Base-by-base conservation (phyloP, 805 yeast genomes). In the Blastobotrys robertii region DNA sequence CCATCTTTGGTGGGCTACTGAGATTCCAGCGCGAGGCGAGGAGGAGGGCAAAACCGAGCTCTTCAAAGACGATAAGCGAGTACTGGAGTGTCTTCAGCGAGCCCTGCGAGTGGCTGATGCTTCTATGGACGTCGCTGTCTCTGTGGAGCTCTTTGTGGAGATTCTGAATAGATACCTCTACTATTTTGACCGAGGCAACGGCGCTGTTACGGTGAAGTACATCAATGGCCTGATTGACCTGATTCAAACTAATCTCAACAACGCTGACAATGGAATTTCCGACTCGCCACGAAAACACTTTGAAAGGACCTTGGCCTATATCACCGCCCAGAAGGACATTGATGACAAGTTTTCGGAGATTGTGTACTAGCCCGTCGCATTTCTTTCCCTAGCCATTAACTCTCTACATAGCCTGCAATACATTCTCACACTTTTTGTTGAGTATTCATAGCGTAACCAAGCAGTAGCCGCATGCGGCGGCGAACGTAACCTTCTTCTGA, bases 1-100 rank as follows among this genome's bases (percentile, higher is more conserved):
- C 1, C 97, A 92, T 62, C 65, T 92, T 39, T 92, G 96, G 96
- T 84, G 94, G 92, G 82, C 90, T 56, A 77, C 81, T 16, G 87
- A 83, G 46, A 72, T 70, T 12, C 67, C 72, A 14, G 68, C 62
- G 1, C 53, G 62, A 43, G 74, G 67, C 4, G 73, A 70, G 45
- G 66, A 63, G 43, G 74, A 68, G 44, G 73, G 69, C 19, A 64
- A 63, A 16, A 66, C 63, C 1, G 58, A 63, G 11, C 43, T 67
- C 45, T 66, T 63, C 55, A 56, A 74, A 38, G 73, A 69, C 46
- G 76, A 74, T 31, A 84, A 84, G 55, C 69, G 95, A 31, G 95
- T 90, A 1, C 66, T 90, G 56, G 97, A 92, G 57, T 87, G 96
- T 59, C 69, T 90, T 37, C 96, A 87, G 60, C 77, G 90, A 52